Base-by-base conservation (phyloP, 768 basidiomycete species). In the Suillus paluster region DNA sequence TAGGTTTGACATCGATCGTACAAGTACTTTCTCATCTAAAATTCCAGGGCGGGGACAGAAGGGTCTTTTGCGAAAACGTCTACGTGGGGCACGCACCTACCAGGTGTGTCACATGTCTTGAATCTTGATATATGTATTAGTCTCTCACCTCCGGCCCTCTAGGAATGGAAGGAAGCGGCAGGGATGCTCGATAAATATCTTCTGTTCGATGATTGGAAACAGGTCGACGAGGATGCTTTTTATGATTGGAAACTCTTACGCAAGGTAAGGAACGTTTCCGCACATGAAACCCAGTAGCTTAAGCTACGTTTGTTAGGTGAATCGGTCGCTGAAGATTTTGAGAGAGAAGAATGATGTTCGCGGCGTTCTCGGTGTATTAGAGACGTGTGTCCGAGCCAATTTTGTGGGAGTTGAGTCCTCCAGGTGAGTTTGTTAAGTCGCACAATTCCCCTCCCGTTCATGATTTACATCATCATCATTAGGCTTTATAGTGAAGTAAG, bases 381-480 rank as follows among this genome's bases (percentile, higher is more conserved):
- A 97, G 68, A 93, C 94, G 0, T 97, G 94, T 66, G 84, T 98
- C 48, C 83, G 95, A 58, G 84, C 87, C 25, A 98, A 97, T 73
- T 99, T 98, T 78, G 97, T 92, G 15, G 97, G 93, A 0, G 87
- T 93, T 4, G 96, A 97, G 77, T 92, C 92, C 39, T 76, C 89
- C 11, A 87, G 90, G 90, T 88, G 17, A n/a, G 5, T 15, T 14
- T 44, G 3, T 58, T 62, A 39, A 7, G 19, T 36, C 23, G n/a
- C 53, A 49, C 19, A n/a, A 36, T 23, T 1, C 5, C 14, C 30
- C 15, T 30, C 21, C 62, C 68, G 49, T 19, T 62, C 11, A 58
- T 53, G 36, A 17, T n/a, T 56, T 33, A 12, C 63, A 44, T 9
- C 3, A 21, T 21, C n/a, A 4, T 21, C n/a, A 8, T 33, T n/a